A percentile compares a stretch with the other conserved stretches of the same genome.
Conservation (phyloP, 371 early-diverging fungal genomes). For the Saksenaea vasiformis region DNA sequence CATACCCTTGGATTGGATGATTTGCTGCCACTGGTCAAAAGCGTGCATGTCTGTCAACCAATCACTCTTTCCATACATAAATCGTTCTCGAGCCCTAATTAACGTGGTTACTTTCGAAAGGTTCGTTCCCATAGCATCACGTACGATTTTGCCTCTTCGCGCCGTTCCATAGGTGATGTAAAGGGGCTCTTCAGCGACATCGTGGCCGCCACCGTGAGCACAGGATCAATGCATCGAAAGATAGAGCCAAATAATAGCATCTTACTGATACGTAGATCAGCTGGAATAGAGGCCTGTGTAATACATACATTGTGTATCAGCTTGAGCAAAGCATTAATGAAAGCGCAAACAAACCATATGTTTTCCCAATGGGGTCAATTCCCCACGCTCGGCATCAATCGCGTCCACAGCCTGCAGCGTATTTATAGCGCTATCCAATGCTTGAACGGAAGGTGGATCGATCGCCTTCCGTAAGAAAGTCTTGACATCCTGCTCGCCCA, state of each 20-base stretch:
- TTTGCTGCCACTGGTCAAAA: slow-evolving; percentile 63
- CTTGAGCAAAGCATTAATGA: not conserved
- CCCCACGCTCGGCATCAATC: slow-evolving; percentile 47
- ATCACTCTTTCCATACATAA: slow-evolving; percentile 66
- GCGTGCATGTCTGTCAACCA: slow-evolving; percentile 70
- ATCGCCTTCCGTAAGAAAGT: slow-evolving; percentile 65
- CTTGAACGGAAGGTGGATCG: slow-evolving; percentile 72
- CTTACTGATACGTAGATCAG: slow-evolving; percentile 90
- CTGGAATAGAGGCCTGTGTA: slow-evolving; percentile 73
- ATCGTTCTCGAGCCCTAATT: slow-evolving; percentile 52
- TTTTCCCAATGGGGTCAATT: slow-evolving; percentile 86
- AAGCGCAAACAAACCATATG: slow-evolving; percentile 57
- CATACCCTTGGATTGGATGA: slow-evolving; percentile 31
- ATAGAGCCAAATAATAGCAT: slow-evolving; percentile 82
- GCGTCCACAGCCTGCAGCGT: slow-evolving; percentile 65
- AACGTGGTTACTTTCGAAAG: not conserved
- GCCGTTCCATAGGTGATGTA: slow-evolving; percentile 63
- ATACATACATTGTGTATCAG: too few species aligned
- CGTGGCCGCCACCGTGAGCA: slow-evolving; percentile 80
- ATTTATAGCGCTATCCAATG: slow-evolving; percentile 62
- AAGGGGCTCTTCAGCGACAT: slow-evolving; percentile 77
- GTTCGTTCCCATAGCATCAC: not conserved
- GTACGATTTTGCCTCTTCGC: slow-evolving; percentile 61
- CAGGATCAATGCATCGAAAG: slow-evolving; percentile 79
- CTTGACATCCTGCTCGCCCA: slow-evolving; percentile 63